Base-by-base conservation (phyloP, 176 grass and related monocot genomes). In the Puccinellia tenuiflora region DNA sequence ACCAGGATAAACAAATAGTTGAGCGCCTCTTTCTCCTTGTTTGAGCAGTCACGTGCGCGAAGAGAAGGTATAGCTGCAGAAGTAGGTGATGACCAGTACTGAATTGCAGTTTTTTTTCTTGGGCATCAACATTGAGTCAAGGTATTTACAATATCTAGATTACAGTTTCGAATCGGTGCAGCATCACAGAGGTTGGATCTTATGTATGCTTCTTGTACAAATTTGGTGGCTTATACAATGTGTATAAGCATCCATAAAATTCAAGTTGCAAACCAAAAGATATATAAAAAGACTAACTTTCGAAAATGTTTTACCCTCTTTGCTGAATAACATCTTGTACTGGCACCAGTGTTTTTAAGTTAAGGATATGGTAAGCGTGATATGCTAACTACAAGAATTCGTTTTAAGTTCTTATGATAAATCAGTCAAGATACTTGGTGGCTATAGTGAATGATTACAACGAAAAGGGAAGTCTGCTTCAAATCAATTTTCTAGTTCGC, bases 21-120 rank as follows among this genome's bases (percentile, higher is more conserved):
- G 45, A 98, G 96, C 78, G 92, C 96, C 85, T 95, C 96, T 93
- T 98, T 98, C 92, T 98, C 96, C 78, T 95, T 98, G 51, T 91
- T 95, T 47, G 96, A 93, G 82, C 96, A 98, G 77, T 98, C 96
- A 78, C 96, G 86, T 9, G 92, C 96, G 18, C 96, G 82, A 73
- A 98, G 90, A 37, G 96, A 98, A 90, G 92, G 92, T 91, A 98
- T 93, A 77, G 96, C 96, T 98, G 87, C 34, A 79, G 65, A 80
- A 85, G 48, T 56, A 75, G 20, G 65, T 38, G 55, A 20, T 18
- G 33, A 29, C 77, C 13, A 5, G 24, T 89, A 74, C 6, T 72
- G 25, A 0, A n/a, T 33, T 17, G 35, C 39, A 28, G 20, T 54
- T 60, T 9, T 6, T 26, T 63, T 63, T 31, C 13, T 63, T 42